phyloP scores from a whole-genome alignment of 768 basidiomycete species.

The Coprinopsis sp. region DNA sequence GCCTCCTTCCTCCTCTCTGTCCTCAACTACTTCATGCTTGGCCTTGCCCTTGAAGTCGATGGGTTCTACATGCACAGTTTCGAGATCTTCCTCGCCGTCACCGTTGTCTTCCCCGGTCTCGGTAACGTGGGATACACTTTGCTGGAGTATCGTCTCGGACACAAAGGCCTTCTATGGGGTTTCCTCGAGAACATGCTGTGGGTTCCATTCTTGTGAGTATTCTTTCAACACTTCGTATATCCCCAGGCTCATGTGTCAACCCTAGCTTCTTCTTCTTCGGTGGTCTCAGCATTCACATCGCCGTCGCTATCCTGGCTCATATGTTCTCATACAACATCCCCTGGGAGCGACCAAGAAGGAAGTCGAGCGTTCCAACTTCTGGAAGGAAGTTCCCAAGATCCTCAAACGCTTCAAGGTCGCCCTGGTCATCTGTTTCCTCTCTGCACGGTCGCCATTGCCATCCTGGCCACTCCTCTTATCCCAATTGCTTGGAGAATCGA shows the following conservation, averaged over 20 bases:
- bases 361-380: constrained; percentile 86
- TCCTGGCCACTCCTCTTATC: constrained; percentile 51
- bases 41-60: constrained; percentile 56
- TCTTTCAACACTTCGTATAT: too few species aligned
- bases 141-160: constrained; percentile 64
- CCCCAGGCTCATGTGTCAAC: not conserved
- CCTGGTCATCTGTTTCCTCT: constrained; percentile 50
- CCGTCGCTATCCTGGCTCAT: constrained; percentile 60
- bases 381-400: constrained; percentile 84
- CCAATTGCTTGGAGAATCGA: constrained; percentile 63
- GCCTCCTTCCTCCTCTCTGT: constrained; percentile 57
- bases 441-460: constrained; percentile 47
- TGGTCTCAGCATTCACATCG: constrained; percentile 68
- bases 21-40: constrained; percentile 68
- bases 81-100: constrained; percentile 71
- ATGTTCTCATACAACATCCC: constrained; percentile 73
- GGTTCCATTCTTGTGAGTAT: constrained; percentile 76
- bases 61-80: constrained; percentile 70
- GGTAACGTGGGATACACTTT: constrained; percentile 67
- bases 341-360: constrained; percentile 80
- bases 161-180: constrained; percentile 44
- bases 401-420: constrained; percentile 72
- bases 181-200: constrained; percentile 58
- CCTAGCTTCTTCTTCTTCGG: constrained; percentile 75
- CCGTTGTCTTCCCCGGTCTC: constrained; percentile 63